These are phyloP conservation scores for Blastobotrys terrestris DNA, from an alignment of 805 yeast species.

Conservation along the genomic window DNA sequence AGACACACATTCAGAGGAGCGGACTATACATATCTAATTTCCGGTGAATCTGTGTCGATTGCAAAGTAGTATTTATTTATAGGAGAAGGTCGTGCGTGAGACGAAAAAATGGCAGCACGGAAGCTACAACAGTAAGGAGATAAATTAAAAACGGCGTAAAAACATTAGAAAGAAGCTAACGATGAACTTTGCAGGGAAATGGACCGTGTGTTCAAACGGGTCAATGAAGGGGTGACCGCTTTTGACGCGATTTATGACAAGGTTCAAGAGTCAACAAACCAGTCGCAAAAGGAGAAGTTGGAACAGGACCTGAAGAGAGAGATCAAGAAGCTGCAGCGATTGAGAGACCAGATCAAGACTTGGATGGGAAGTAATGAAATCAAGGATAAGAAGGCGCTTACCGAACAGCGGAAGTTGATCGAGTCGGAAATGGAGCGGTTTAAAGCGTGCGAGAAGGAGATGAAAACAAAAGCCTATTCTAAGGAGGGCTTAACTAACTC, in stretches of 20 bases:
- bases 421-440: conserved; percentile 82
- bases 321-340: conserved; percentile 87
- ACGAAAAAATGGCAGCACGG: conserved; percentile 40
- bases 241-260: conserved; percentile 86
- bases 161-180: background rate
- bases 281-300: conserved; percentile 86
- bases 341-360: conserved; percentile 89
- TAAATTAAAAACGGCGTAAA: conserved; percentile 8
- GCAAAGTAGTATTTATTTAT: background rate
- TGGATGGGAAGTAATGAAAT: conserved; percentile 92
- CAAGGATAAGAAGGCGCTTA: conserved; percentile 75
- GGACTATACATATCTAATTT: background rate
- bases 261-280: conserved; percentile 71
- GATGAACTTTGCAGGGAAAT: conserved; percentile 46
- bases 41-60: background rate
- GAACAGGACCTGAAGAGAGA: conserved; percentile 88
- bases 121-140: conserved; percentile 43
- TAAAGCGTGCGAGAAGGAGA: conserved; percentile 86
- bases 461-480: conserved; percentile 90
- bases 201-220: conserved; percentile 88
- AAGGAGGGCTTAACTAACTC: conserved; percentile 84
- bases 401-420: conserved; percentile 68
- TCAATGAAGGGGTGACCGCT: conserved; percentile 80
- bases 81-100: background rate
- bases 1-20: background rate